phyloP scores from a whole-genome alignment of 805 yeast genomes.

The Saturnispora quitensis region DNA sequence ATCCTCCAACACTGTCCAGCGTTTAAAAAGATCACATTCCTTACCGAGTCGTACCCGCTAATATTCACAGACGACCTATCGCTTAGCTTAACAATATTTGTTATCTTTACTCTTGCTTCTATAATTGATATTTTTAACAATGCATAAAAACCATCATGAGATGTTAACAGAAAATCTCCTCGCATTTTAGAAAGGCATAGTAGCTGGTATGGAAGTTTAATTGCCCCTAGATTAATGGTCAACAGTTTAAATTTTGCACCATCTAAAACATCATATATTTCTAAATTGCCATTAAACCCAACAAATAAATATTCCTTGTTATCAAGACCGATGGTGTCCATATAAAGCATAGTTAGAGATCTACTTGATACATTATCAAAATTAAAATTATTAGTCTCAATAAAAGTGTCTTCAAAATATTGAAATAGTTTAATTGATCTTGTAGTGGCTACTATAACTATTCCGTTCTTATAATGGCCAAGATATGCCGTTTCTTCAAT shows the following conservation, averaged over 20 bases:
- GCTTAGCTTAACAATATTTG: slow-evolving; percentile 2
- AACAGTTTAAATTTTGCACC: neutral
- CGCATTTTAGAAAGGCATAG: neutral
- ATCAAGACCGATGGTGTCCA: neutral
- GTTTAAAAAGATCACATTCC: slow-evolving; percentile 12
- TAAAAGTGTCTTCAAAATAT: neutral
- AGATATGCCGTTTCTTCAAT: neutral
- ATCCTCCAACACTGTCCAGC: slow-evolving; percentile 24
- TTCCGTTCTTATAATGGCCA: neutral
- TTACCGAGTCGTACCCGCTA: slow-evolving; percentile 1
- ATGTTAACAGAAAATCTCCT: slow-evolving; percentile 13
- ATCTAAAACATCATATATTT: neutral
- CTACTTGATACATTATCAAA: neutral
- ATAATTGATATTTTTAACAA: neutral
- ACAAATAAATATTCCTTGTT: neutral
- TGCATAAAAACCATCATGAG: slow-evolving; percentile 18
- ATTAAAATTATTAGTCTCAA: neutral
- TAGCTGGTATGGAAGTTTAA: neutral
- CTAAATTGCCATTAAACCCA: neutral
- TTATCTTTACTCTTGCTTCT: neutral
- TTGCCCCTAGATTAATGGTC: neutral
- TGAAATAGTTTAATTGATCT: neutral
- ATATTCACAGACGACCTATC: slow-evolving; percentile 19
- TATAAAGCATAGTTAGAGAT: neutral
- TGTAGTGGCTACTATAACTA: neutral